Evolutionary conservation across 1,284 basidiomycete species (phyloP), one percentile per base, ranked within the genome.

Genomic region (Farysia itapuensis): DNA sequence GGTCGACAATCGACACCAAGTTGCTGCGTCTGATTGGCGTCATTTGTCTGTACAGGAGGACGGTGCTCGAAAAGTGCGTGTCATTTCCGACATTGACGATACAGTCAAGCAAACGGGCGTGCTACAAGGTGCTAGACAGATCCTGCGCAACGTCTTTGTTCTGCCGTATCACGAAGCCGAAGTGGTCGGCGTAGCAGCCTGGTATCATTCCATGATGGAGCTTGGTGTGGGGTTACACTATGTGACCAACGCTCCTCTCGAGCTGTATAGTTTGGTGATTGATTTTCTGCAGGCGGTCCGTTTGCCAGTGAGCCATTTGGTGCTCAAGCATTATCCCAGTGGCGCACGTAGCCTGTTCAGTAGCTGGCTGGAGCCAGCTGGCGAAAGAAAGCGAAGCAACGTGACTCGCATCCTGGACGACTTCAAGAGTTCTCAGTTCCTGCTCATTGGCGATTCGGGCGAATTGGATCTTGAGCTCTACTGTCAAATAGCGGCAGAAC

Each of bases 41-140:
- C 58, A 52, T 18, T 45, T 37, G 16, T 32, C 48, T 25, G 35
- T 69, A 14, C 44, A 53, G 19, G 51, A 60, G 18, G 65, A 65
- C 24, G 46, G 42, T 25, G 5, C 33, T 2, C 51, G 60, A 13
- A 30, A 45, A 23, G 53, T 67, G 12, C 40, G 70, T 90, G 12
- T 95, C 42, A 86, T 96, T 24, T 93, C 89, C 1, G 93, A 97
- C 71, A 87, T 97, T 33, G 93, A 97, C 75, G 93, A 97, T 75
- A 97, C 93, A 0, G 82, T 95, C 56, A 96, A 94, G 38, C 64
- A 72, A 36, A 77, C 77, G 1, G 70, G 77, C 23, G 75, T 79
- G 4, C 53, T 76, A 1, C 67, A 61, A 6, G 77, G 78, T 5
- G 69, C 72, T 12, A 70, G 71, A 51, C 53, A 77, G 21, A 74